These are phyloP conservation scores for Cladophialophora psammophila DNA, from an alignment of 2,329 filamentous ascomycete genomes.

Conservation along the genomic window DNA sequence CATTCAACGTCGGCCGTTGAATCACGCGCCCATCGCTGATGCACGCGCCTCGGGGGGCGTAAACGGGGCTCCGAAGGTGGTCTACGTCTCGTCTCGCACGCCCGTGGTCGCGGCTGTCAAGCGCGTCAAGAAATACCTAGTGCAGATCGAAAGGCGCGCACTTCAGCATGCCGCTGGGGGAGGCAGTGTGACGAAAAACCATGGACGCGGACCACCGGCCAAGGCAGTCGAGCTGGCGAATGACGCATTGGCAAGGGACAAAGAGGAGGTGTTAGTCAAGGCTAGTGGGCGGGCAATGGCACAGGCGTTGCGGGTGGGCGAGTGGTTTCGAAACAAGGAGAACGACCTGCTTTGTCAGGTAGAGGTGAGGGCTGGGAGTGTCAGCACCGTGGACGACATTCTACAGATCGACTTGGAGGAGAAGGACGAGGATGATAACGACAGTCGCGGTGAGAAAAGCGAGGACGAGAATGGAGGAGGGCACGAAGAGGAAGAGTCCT, in stretches of 20 bases:
- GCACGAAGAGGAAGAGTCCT: conserved; percentile 24
- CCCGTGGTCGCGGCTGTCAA: conserved; percentile 68
- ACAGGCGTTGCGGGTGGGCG: conserved; percentile 61
- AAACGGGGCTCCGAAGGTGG: conserved; percentile 57
- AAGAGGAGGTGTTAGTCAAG: conserved; percentile 64
- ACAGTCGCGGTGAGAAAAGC: conserved; percentile 33
- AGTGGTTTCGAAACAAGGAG: conserved; percentile 60
- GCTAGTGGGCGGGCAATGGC: conserved; percentile 67
- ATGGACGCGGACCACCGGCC: not conserved
- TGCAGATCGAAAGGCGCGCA: conserved; percentile 60
- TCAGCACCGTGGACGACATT: conserved; percentile 68
- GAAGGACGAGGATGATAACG: conserved; percentile 39
- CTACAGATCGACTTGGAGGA: conserved; percentile 49
- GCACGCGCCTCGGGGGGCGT: conserved; percentile 55
- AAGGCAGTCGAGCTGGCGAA: conserved; percentile 44
- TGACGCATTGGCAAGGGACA: conserved; percentile 44
- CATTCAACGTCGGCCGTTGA: conserved; percentile 64
- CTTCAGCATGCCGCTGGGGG: conserved; percentile 31
- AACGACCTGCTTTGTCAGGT: conserved; percentile 59
- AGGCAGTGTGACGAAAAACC: conserved; percentile 39
- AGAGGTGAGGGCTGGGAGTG: conserved; percentile 62
- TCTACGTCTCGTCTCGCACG: conserved; percentile 64
- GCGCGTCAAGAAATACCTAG: conserved; percentile 64
- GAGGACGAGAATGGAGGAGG: conserved; percentile 33
- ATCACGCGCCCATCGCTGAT: conserved; percentile 62